Percentiles rank a stretch among this genome's conserved stretches.
These are phyloP conservation scores for Besnoitia besnoiti DNA, from an alignment of 169 alveolate species.

Conservation along the genomic window DNA sequence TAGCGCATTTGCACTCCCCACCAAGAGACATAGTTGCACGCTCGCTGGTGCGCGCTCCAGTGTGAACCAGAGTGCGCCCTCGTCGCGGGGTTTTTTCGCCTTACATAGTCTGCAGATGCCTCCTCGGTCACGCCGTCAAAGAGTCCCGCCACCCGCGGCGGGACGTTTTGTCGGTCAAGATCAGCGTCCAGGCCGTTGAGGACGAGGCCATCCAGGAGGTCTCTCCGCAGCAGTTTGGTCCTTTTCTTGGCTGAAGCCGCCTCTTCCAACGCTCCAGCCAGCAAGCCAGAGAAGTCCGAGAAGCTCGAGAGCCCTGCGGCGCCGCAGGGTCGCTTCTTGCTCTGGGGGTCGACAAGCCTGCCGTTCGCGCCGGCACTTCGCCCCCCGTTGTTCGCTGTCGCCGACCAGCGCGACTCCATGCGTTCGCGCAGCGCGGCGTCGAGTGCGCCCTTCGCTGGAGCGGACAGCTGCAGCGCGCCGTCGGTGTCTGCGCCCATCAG, in stretches of 20 bases:
- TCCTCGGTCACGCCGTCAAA: not conserved
- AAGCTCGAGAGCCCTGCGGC: not conserved
- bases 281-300: constrained; percentile 7
- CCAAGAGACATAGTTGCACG: too few relatives aligned
- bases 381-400: not conserved
- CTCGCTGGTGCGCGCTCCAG: too few relatives aligned
- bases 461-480: not conserved
- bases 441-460: not conserved
- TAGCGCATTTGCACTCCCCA: too few relatives aligned
- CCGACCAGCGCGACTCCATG: not conserved
- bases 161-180: not conserved
- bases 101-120: not conserved
- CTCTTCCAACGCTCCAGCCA: constrained; percentile 26
- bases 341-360: not conserved
- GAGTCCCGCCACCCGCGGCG: not conserved
- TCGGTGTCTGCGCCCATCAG: not conserved
- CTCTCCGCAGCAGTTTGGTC: not conserved
- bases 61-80: too few relatives aligned
- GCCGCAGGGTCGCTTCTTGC: not conserved
- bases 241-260: constrained; percentile 21
- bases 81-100: too few relatives aligned
- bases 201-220: not conserved
- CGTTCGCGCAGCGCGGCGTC: not conserved
- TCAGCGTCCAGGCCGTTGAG: constrained; percentile 2
- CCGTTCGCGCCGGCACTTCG: not conserved